These are phyloP conservation scores for Phanerodontia chrysosporium DNA, from an alignment of 768 basidiomycete species.

Conservation along the genomic window DNA sequence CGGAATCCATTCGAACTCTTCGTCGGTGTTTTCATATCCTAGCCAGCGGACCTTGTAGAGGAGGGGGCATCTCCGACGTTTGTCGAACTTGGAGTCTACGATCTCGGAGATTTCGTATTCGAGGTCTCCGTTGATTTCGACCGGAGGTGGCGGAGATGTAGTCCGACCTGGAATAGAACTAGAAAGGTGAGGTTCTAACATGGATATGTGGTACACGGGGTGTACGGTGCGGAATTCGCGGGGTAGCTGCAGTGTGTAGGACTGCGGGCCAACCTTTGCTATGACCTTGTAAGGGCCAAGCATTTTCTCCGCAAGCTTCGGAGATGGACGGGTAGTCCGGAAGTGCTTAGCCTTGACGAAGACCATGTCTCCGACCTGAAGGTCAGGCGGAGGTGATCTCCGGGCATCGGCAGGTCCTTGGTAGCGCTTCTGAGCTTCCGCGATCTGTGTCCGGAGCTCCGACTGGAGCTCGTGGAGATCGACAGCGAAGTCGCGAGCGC, in stretches of 20 bases:
- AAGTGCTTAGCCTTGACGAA: background rate
- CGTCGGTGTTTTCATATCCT: too few relatives aligned
- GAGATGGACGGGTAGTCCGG: background rate
- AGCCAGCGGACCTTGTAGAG: too few relatives aligned
- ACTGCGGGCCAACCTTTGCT: conserved; percentile 8
- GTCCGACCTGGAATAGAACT: too few relatives aligned
- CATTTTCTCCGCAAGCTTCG: background rate
- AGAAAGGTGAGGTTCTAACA: too few relatives aligned
- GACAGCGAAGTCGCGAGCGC: background rate
- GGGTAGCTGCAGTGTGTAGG: conserved; percentile 12
- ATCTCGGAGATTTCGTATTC: too few relatives aligned
- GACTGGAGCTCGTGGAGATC: background rate
- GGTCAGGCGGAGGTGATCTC: background rate
- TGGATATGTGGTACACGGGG: background rate
- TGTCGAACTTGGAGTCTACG: too few relatives aligned
- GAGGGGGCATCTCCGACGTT: too few relatives aligned
- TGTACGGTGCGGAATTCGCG: background rate
- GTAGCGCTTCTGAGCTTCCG: background rate
- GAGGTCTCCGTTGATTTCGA: too few relatives aligned
- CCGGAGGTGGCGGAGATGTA: too few relatives aligned
- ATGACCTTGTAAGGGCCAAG: conserved; percentile 15
- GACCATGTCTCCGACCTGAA: background rate
- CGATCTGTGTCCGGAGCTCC: background rate
- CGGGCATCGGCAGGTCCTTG: background rate
- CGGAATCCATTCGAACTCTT: too few relatives aligned